These are phyloP conservation scores for Saturnispora gosingensis DNA, from an alignment of 805 yeast genomes.

Conservation along the genomic window DNA sequence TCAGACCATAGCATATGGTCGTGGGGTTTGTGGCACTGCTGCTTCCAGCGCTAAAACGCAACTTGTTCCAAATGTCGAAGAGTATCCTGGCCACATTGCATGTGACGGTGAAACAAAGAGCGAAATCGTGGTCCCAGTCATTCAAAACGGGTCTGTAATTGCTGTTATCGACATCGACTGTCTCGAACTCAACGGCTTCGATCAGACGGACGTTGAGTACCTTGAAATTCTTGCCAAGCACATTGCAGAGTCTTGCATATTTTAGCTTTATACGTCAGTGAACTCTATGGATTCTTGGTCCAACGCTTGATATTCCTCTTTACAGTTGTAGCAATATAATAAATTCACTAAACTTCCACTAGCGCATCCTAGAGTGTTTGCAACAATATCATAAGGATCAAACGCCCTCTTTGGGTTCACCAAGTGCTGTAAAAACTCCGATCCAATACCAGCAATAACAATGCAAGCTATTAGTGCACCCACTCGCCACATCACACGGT, in stretches of 20 bases:
- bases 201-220: slow-evolving; percentile 44
- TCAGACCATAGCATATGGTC: slow-evolving; percentile 66
- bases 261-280: not conserved
- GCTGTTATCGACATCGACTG: slow-evolving; percentile 92
- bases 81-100: slow-evolving; percentile 89
- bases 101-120: slow-evolving; percentile 93
- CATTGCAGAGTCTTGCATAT: slow-evolving; percentile 41
- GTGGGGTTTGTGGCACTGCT: slow-evolving; percentile 90
- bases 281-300: not conserved
- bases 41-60: slow-evolving; percentile 54
- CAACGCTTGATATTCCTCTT: not conserved
- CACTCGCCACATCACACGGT: slow-evolving; percentile 13
- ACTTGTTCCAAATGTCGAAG: slow-evolving; percentile 65
- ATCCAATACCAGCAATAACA: slow-evolving; percentile 34
- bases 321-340: slow-evolving; percentile 3
- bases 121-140: slow-evolving; percentile 85
- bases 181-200: slow-evolving; percentile 54
- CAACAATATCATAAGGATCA: slow-evolving; percentile 28
- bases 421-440: slow-evolving; percentile 39
- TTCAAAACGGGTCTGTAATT: slow-evolving; percentile 31
- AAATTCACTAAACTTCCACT: slow-evolving; percentile 19
- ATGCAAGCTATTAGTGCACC: slow-evolving; percentile 33
- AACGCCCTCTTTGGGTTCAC: slow-evolving; percentile 37
- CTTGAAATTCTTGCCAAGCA: slow-evolving; percentile 51
- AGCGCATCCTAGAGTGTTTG: slow-evolving; percentile 22